These are phyloP conservation scores for Ustilago xerochloae DNA, from an alignment of 1,284 basidiomycete species.

Conservation along the genomic window DNA sequence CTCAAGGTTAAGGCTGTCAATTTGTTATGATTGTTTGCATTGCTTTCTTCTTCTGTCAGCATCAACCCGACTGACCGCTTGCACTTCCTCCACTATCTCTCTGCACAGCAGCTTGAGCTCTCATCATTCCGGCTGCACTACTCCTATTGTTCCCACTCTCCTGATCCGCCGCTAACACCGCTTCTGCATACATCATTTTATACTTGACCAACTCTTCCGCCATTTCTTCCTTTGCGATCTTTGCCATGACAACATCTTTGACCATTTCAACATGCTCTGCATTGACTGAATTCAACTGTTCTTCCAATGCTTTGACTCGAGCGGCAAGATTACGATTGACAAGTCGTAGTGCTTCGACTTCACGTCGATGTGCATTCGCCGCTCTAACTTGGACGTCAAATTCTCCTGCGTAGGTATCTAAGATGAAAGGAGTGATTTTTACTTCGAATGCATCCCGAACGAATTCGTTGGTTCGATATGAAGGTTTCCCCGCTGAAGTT, in stretches of 20 bases:
- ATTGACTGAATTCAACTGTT: conserved; percentile 55
- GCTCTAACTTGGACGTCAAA: conserved; percentile 62
- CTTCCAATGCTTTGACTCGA: conserved; percentile 60
- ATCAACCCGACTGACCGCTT: conserved; percentile 5
- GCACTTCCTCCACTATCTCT: conserved; percentile 18
- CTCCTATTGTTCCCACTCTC: conserved; percentile 30
- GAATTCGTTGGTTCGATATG: conserved; percentile 53
- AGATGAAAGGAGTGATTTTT: conserved; percentile 59
- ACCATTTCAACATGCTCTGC: conserved; percentile 66
- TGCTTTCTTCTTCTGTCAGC: no score
- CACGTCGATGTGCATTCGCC: conserved; percentile 60
- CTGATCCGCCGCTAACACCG: conserved; percentile 48
- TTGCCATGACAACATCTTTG: conserved; percentile 62
- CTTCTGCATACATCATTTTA: conserved; percentile 65
- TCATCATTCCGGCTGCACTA: conserved; percentile 7
- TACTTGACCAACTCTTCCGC: conserved; percentile 64
- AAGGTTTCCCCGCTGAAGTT: background rate
- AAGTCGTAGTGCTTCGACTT: conserved; percentile 62
- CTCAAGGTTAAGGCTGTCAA: background rate
- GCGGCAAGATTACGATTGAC: conserved; percentile 65
- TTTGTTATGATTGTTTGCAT: background rate
- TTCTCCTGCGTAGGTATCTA: conserved; percentile 62
- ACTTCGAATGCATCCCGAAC: conserved; percentile 62
- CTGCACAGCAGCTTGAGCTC: background rate
- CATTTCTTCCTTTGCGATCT: conserved; percentile 67